phyloP scores from a whole-genome alignment of 164 flowering plant species.

The Euptelea pleiosperma region DNA sequence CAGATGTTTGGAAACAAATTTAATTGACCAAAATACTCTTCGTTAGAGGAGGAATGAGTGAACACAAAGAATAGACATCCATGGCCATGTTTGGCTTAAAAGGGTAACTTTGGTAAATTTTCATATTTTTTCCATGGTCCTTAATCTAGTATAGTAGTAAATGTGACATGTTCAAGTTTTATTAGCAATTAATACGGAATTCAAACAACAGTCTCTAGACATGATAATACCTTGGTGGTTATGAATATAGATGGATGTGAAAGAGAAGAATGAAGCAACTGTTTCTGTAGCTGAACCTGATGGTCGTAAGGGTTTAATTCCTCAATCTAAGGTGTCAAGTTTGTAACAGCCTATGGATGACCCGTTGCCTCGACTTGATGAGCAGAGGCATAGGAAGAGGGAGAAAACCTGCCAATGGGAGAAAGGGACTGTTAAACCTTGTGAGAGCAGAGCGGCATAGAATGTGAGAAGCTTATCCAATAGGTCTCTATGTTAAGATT shows the following conservation, averaged over 20 bases:
- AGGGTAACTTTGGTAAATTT: too few species aligned
- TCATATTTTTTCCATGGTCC: too few species aligned
- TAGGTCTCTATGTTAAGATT: constrained; percentile 71
- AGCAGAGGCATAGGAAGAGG: constrained; percentile 68
- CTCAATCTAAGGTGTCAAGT: constrained; percentile 21
- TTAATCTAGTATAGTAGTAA: too few species aligned
- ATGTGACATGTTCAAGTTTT: too few species aligned
- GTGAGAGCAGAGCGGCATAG: constrained; percentile 84
- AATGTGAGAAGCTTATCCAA: constrained; percentile 79
- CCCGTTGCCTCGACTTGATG: constrained; percentile 29
- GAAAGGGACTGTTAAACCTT: constrained; percentile 73
- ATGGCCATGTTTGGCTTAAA: too few species aligned
- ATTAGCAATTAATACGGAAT: too few species aligned
- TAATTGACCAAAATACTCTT: too few species aligned
- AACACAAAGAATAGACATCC: too few species aligned
- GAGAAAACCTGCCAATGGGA: constrained; percentile 80
- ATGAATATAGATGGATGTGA: constrained; percentile 37
- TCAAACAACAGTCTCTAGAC: constrained; percentile 16
- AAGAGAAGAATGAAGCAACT: constrained; percentile 34
- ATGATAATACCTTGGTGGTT: constrained; percentile 6
- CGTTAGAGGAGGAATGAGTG: too few species aligned
- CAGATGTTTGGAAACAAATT: too few species aligned
- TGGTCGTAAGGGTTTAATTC: constrained; percentile 23
- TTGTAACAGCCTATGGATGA: constrained; percentile 40
- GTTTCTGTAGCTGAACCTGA: constrained; percentile 33